A percentile compares a stretch with the other conserved stretches of the same genome.
Evolutionary conservation across 495 filamentous ascomycete species (phyloP).

Genomic region (Neurospora terricola): DNA sequence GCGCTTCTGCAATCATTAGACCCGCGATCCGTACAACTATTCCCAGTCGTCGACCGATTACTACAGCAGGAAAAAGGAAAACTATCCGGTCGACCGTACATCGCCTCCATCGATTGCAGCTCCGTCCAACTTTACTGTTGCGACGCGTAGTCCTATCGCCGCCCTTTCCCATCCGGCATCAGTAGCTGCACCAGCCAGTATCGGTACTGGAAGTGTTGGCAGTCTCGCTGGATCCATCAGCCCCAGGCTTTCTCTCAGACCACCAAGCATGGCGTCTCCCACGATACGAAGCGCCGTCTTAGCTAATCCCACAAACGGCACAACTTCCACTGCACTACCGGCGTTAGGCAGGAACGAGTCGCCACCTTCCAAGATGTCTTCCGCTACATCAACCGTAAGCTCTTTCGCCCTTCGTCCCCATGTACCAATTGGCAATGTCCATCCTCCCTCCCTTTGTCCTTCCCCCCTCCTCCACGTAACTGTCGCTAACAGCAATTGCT

Average conservation of each 20-base stretch:
- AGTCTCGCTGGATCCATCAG: conserved; percentile 37
- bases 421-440: neutral
- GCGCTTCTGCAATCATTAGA: conserved; percentile 23
- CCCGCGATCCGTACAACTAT: conserved; percentile 42
- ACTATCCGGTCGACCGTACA: conserved; percentile 35
- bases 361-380: conserved; percentile 17
- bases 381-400: conserved; percentile 29
- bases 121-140: conserved; percentile 37
- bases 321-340: conserved; percentile 22
- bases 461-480: neutral
- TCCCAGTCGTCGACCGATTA: conserved; percentile 33
- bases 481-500: conserved; percentile 4
- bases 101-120: conserved; percentile 28
- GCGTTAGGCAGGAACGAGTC: conserved; percentile 37
- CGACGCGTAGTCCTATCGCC: conserved; percentile 42
- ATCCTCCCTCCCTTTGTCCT: neutral
- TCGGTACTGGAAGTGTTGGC: neutral
- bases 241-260: conserved; percentile 32
- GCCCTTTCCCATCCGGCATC: conserved; percentile 44
- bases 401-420: conserved; percentile 8
- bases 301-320: conserved; percentile 34
- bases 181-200: conserved; percentile 10
- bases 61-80: conserved; percentile 26
- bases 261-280: conserved; percentile 43
- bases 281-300: conserved; percentile 33